Conservation (phyloP, 2,329 filamentous ascomycete species). For the Colletotrichum melonis region DNA sequence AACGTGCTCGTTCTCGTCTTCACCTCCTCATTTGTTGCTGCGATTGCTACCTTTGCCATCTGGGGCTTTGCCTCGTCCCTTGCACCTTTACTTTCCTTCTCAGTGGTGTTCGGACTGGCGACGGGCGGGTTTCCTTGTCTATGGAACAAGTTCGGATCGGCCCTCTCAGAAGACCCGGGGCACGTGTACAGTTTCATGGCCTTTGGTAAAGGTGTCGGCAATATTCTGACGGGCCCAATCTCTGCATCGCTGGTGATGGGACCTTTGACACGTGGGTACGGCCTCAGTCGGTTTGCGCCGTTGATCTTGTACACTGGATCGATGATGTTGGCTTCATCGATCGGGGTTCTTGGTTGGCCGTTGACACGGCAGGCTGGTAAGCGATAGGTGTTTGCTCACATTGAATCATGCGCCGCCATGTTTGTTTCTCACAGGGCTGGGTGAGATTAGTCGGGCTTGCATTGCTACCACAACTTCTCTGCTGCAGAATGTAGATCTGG, state of each 20-base stretch:
- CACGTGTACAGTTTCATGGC: constrained; percentile 43
- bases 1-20: constrained; percentile 56
- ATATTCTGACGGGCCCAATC: constrained; percentile 41
- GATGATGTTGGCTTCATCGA: constrained; percentile 13
- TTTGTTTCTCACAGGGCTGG: too few species aligned
- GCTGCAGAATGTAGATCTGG: too few species aligned
- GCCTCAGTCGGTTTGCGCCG: constrained; percentile 11
- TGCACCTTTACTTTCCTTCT: constrained; percentile 60
- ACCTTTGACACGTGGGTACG: not conserved
- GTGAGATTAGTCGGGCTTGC: too few species aligned
- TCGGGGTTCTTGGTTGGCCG: too few species aligned
- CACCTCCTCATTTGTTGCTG: constrained; percentile 57
- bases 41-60: constrained; percentile 60
- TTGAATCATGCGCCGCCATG: too few species aligned
- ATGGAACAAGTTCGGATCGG: constrained; percentile 42
- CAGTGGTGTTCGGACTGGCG: constrained; percentile 67
- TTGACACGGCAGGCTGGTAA: too few species aligned
- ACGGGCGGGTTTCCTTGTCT: constrained; percentile 51
- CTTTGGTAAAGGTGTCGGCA: constrained; percentile 43
- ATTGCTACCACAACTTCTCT: too few species aligned
- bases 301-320: constrained; percentile 23
- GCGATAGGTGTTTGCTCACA: too few species aligned
- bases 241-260: constrained; percentile 35
- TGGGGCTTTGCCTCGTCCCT: constrained; percentile 63
- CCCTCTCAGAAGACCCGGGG: constrained; percentile 42